Base-by-base conservation (phyloP, 2,329 filamentous ascomycete genomes). In the Cladosporium sp. region DNA sequence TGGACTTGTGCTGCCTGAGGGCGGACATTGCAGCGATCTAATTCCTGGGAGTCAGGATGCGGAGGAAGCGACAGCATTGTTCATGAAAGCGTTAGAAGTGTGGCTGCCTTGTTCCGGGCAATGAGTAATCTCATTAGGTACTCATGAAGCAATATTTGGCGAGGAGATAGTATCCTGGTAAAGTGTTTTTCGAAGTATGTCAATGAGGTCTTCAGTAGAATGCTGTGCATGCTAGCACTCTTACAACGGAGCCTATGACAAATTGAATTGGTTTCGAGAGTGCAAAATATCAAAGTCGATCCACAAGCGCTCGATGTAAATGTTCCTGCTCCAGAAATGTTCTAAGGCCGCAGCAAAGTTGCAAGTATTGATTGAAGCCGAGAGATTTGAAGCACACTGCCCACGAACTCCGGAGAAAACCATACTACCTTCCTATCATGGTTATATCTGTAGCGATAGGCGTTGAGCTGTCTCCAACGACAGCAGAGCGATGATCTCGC, bases 31-130 rank as follows among this genome's bases (percentile, higher is more conserved):
- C 2, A 66, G 64, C 18, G 69, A 70, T 63, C 57, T 70, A 58
- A 64, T 67, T 13, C 58, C 56, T 26, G 62, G 62, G 23, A 59
- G 59, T 4, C 68, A 66, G 56, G 65, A 68, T 13, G 67, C 67
- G 25, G 64, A 67, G 36, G 64, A 57, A 23, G 67, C 65, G 11
- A 61, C 70, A 0, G 65, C 58, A 5, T 26, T 71, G 46, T 71
- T 71, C 53, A 18, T 49, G 49, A 68, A 57, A 14, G 70, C 70
- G 23, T 64, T 70, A 36, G 67, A 70, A 43, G 58, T 26, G 14
- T 71, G 70, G 70, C 59, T 71, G 53, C 70, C 70, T 30, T 71
- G 69, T 64, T 71, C 70, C 26, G 16, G 10, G 6, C 28, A 14
- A 11, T 11, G 8, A 32, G 16, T 13, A 1, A 14, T 10, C 21